Evolutionary conservation across 2,329 filamentous ascomycete species (phyloP), one percentile per base, ranked within the genome.

Genomic region (Neonectria magnoliae): DNA sequence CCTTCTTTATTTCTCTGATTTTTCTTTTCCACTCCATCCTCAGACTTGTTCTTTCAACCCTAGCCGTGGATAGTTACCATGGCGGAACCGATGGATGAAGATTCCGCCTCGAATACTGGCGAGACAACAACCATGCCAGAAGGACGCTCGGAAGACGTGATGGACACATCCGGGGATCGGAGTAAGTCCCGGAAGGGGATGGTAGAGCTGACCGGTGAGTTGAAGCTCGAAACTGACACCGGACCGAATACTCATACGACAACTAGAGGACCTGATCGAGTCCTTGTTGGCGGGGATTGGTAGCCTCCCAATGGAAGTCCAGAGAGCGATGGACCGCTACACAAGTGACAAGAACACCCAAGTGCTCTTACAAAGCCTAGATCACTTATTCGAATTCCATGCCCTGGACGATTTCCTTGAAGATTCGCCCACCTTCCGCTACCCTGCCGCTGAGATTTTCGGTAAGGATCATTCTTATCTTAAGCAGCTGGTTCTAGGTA

Each of bases 321-420:
- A 62, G 50, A 50, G 45, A 44, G 47, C 60, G 16, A 62, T 67
- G 42, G 42, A 31, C 27, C 48, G 31, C 22, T 73, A 73, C 22
- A 25, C 57, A 20, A 20, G 56, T 4, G 38, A 65, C 9, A 38
- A 54, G 4, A 38, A 57, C n/a, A 61, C 52, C 33, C 20, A 44
- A 3, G 18, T 29, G 11, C 68, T 74, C 6, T 60, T 52, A 9
- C n/a, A 38, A 27, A 33, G 56, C 1, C 48, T 77, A 54, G 63
- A 67, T 27, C 41, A 38, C 0, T 47, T 72, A 3, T 29, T 75
- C 6, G 36, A 50, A 7, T 33, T 62, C 16, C 53, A 54, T 7
- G 31, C 50, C 1, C 62, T 78, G 1, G 70, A 73, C n/a, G 54
- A 41, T 4, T 72, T 73, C n/a, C 57, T 77, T 14, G 5, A 36